Percentiles rank a stretch among this genome's conserved stretches.
phyloP scores from a whole-genome alignment of 805 yeast species.

The Sporopachydermia quercuum region DNA sequence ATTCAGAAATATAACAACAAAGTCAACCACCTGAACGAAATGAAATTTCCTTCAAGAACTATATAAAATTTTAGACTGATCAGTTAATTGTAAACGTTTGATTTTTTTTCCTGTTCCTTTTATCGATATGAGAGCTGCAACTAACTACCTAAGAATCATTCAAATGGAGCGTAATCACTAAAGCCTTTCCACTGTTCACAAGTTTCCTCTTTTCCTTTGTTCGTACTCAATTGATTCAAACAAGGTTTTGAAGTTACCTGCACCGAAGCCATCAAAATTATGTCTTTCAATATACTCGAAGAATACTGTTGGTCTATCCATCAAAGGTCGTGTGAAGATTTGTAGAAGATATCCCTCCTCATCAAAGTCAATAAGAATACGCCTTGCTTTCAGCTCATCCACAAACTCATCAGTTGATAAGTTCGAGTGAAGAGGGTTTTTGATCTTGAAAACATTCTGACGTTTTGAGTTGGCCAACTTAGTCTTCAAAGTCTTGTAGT shows the following conservation, averaged over 20 bases:
- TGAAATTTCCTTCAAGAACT: too few relatives aligned
- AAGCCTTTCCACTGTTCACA: constrained; percentile 12
- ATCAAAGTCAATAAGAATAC: constrained; percentile 63
- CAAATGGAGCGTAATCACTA: constrained; percentile 8
- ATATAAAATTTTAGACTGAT: too few relatives aligned
- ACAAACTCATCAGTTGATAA: constrained; percentile 33
- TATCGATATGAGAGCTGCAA: too few relatives aligned
- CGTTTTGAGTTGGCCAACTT: constrained; percentile 29
- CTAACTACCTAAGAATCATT: too few relatives aligned
- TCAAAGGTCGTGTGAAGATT: constrained; percentile 61
- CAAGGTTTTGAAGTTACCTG: constrained; percentile 73
- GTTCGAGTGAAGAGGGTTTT: constrained; percentile 4
- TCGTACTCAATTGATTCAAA: constrained; percentile 74
- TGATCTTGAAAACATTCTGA: constrained; percentile 21
- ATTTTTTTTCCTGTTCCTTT: too few relatives aligned
- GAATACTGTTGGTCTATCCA: constrained; percentile 71
- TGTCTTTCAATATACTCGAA: constrained; percentile 69
- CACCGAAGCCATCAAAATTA: constrained; percentile 78
- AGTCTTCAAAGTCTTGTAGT: constrained; percentile 36
- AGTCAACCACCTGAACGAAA: too few relatives aligned
- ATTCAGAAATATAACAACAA: too few relatives aligned
- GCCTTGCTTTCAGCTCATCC: constrained; percentile 30
- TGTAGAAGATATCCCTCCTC: constrained; percentile 65
- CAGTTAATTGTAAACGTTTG: too few relatives aligned
- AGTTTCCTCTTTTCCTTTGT: constrained; percentile 56